Evolutionary conservation across 148 eudicot genomes (phyloP), one percentile per base, ranked within the genome.

Genomic region (Tetragonia tetragonoides): DNA sequence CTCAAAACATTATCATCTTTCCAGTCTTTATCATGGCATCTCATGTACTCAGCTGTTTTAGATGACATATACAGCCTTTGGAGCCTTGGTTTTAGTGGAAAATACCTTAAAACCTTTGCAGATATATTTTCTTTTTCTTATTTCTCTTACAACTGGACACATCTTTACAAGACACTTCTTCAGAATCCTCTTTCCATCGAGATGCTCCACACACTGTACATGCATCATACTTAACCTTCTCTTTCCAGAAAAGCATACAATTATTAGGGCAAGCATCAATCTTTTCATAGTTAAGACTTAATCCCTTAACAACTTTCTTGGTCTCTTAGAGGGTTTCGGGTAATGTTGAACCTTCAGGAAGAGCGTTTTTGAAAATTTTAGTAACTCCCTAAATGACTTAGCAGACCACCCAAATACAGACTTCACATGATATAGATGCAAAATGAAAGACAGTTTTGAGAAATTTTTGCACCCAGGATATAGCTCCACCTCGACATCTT

Each of bases 1-100:
- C 67, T 24, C 28, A 63, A 28, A 10, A 63, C 16, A 63, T 39
- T 39, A 63, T 70, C 73, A 3, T 70, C 4, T 38, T 47, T 5
- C 18, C 40, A 39, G 17, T 70, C 73, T 11, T 49, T 70, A 53
- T 70, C 73, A 70, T 70, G 73, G 59, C 59, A 70, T 47, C 34
- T 47, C 73, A 70, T 70, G 5, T 70, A 51, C 24, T 70, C 73
- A 4, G 41, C 18, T n/a, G 59, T 49, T 46, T 70, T 74, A 44
- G 77, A 44, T 74, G 65, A 40, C 47, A 73, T 73, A 37, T 37
- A 73, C 14, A 73, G 40, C 11, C 76, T 73, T 73, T 73, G 65
- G 9, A 73, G 51, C 34, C 51, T 57, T 57, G 66, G 66, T 37
- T 73, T 63, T 24, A 63, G 3, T 2, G 40, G 67, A 63, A 63